phyloP scores from a whole-genome alignment of 192 early-diverging fungal species.

The Coemansia sp. region DNA sequence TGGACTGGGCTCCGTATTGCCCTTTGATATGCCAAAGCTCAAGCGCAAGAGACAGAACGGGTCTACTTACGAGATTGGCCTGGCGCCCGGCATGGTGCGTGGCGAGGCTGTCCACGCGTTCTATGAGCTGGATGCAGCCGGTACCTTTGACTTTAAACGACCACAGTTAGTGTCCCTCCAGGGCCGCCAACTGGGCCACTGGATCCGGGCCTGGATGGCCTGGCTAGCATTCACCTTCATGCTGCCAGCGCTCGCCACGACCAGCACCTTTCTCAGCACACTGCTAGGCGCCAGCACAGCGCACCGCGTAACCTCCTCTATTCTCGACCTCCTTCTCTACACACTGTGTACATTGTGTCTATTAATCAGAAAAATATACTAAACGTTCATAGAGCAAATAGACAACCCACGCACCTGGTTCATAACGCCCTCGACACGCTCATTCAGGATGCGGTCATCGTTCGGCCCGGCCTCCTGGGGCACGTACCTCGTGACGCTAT shows the following conservation, averaged over 20 bases:
- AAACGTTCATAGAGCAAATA: slow-evolving; percentile 79
- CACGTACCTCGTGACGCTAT: slow-evolving; percentile 64
- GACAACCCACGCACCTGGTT: slow-evolving; percentile 86
- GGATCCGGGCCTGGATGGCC: slow-evolving; percentile 12
- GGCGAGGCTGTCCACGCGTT: slow-evolving; percentile 43
- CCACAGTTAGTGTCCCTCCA: background rate
- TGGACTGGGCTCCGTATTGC: slow-evolving; percentile 26
- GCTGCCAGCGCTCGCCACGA: background rate
- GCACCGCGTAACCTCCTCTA: slow-evolving; percentile 21
- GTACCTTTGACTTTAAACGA: slow-evolving; percentile 22
- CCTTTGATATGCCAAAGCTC: slow-evolving; percentile 29
- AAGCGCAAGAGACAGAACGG: slow-evolving; percentile 5
- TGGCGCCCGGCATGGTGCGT: slow-evolving; percentile 31
- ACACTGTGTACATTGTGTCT: slow-evolving; percentile 9
- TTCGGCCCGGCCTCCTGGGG: slow-evolving; percentile 57
- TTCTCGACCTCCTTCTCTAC: slow-evolving; percentile 24
- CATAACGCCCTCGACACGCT: slow-evolving; percentile 79
- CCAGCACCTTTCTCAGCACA: background rate
- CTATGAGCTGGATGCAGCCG: slow-evolving; percentile 38
- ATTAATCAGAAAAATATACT: background rate
- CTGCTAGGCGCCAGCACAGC: slow-evolving; percentile 21
- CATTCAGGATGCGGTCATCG: slow-evolving; percentile 61
- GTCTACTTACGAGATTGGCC: slow-evolving; percentile 32
- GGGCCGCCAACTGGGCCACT: background rate
- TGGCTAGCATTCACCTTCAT: slow-evolving; percentile 26